Base-by-base conservation (phyloP, 2,329 filamentous ascomycete genomes). In the Triangularia setosa region DNA sequence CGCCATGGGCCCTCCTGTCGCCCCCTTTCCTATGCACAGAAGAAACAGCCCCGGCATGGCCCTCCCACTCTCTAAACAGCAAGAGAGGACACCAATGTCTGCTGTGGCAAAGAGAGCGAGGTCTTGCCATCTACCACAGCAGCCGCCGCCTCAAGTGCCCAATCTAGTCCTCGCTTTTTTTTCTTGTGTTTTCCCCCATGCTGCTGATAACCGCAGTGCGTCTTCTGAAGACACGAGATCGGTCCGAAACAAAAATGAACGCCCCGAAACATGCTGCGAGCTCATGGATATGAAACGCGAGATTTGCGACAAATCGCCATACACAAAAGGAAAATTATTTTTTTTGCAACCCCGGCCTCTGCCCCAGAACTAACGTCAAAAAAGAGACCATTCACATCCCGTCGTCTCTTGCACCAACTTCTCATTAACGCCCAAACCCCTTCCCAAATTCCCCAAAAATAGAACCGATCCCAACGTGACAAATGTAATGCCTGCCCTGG, bases 251-350 rank as follows among this genome's bases (percentile, higher is more conserved):
- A 54, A 56, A 48, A 57, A 64, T 21, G 58, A 64, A 64, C 62
- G 60, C 66, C 66, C 48, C 35, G 58, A 25, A 53, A 55, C 44
- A 62, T 68, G 64, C 65, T 44, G 59, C 35, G 54, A 54, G 55
- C 14, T 63, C 62, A 58, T 58, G 55, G 55, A 48, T 57, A 61
- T 60, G 40, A 59, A 62, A 59, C 64, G 59, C 62, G 65, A 66
- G 54, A 64, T 60, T 56, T 44, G 53, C 53, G 62, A 56, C 56
- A 64, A 65, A 67, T 64, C 61, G 59, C 54, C 23, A 60, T 63
- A 44, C 61, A 56, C 40, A 53, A 60, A 30, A 48, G 14, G 48
- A 27, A 55, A 55, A 55, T 18, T 27, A 18, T 48, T 48, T 18
- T 12, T n/a, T n/a, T 33, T 1, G 27, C 4, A 33, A 4, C 18